phyloP scores from a whole-genome alignment of 2,329 filamentous ascomycete genomes.

The Clonostachys solani region DNA sequence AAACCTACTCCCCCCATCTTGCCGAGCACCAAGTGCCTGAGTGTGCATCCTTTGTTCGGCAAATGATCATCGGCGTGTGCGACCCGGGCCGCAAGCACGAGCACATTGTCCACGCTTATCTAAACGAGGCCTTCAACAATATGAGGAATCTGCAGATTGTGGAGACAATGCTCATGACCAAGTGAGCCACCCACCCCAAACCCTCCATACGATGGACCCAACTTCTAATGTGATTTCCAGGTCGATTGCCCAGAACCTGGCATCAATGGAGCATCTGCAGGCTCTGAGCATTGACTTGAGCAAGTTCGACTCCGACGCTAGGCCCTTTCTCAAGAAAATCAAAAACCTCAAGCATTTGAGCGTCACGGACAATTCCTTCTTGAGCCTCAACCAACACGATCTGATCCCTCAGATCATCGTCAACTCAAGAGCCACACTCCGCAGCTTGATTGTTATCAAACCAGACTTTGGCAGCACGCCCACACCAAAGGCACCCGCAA shows the following conservation, averaged over 20 bases:
- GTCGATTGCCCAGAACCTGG: slow-evolving; percentile 5
- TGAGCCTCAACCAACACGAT: neutral
- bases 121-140: slow-evolving; percentile 9
- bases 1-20: slow-evolving; percentile 2
- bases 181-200: slow-evolving; percentile 4
- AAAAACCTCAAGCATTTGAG: slow-evolving; percentile 9
- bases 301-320: neutral
- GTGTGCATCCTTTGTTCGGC: slow-evolving; percentile 3
- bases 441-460: slow-evolving; percentile 1
- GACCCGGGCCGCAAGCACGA: slow-evolving; percentile 6
- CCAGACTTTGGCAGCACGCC: too few species aligned
- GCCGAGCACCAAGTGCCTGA: slow-evolving; percentile 3
- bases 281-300: slow-evolving; percentile 4
- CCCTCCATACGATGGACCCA: neutral
- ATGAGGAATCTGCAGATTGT: slow-evolving; percentile 9
- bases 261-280: slow-evolving; percentile 4
- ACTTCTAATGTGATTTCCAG: neutral
- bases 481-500: neutral
- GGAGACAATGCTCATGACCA: slow-evolving; percentile 3
- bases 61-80: slow-evolving; percentile 3
- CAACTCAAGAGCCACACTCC: slow-evolving; percentile 10
- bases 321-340: slow-evolving; percentile 1
- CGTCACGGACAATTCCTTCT: neutral
- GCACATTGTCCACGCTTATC: slow-evolving; percentile 7
- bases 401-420: neutral